Conservation (phyloP, 1,284 basidiomycete species). For the Moniliella sp. region DNA sequence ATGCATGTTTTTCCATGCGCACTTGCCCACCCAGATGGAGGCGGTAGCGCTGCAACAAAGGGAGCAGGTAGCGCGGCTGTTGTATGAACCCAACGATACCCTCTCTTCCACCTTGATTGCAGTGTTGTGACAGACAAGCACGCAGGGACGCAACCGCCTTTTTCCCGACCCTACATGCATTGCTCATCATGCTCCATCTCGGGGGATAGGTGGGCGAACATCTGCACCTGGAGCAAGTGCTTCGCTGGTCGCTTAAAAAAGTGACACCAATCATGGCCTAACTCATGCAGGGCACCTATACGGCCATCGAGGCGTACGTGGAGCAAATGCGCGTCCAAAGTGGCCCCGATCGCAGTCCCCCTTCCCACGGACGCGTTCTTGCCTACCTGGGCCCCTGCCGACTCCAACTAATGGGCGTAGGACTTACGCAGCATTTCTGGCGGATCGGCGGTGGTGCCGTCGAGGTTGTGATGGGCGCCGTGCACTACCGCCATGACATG, state of each 20-base stretch:
- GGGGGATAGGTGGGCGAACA: conserved; percentile 19
- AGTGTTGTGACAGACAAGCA: too few species aligned
- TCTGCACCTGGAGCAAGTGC: conserved; percentile 25
- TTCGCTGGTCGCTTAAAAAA: conserved; percentile 28
- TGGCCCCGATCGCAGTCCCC: conserved; percentile 1
- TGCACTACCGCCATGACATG: conserved; percentile 23
- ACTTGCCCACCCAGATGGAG: too few species aligned
- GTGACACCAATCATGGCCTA: background rate
- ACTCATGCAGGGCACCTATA: background rate
- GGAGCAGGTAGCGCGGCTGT: conserved; percentile 10
- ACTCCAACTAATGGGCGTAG: too few species aligned
- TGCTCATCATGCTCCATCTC: conserved; percentile 15
- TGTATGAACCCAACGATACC: conserved; percentile 1
- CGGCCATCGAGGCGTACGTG: too few species aligned
- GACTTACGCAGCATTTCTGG: conserved; percentile 25
- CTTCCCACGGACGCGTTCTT: conserved; percentile 1
- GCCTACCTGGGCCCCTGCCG: too few species aligned
- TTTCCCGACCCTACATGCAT: conserved; percentile 10
- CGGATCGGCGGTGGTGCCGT: conserved; percentile 29
- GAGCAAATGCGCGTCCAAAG: background rate
- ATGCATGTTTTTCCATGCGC: conserved; percentile 18
- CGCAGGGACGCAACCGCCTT: too few species aligned
- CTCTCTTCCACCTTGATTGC: too few species aligned
- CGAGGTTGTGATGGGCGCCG: conserved; percentile 31
- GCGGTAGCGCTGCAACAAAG: too few species aligned